Conservation (phyloP, 805 yeast species). For the Kodamaea leandrae region DNA sequence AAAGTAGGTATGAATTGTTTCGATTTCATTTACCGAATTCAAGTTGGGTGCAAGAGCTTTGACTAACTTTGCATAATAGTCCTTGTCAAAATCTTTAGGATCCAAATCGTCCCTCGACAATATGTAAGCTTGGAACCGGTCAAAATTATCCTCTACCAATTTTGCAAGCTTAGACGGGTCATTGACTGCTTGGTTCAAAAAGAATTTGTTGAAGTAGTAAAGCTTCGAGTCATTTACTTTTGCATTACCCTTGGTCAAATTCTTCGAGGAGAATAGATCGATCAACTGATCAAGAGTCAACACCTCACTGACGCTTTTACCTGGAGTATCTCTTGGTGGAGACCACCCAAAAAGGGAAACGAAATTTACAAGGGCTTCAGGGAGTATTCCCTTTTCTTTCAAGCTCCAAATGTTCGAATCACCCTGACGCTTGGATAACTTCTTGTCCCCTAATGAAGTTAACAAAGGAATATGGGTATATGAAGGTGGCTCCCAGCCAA, state of each 20-base stretch:
- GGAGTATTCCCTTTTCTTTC: conserved; percentile 61
- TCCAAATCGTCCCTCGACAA: conserved; percentile 1
- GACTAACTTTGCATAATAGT: conserved; percentile 41
- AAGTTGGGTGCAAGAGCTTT: conserved; percentile 47
- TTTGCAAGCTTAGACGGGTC: conserved; percentile 34
- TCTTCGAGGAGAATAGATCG: conserved; percentile 57
- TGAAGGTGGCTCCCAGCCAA: conserved; percentile 80
- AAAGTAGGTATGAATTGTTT: conserved; percentile 46
- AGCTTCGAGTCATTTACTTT: conserved; percentile 82
- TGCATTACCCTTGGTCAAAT: conserved; percentile 89
- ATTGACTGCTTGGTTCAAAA: conserved; percentile 46
- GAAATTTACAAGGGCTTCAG: conserved; percentile 86
- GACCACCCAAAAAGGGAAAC: conserved; percentile 95
- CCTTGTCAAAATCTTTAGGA: conserved; percentile 18
- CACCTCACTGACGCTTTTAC: conserved; percentile 51
- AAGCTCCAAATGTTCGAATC: conserved; percentile 69
- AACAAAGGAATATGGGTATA: conserved; percentile 89
- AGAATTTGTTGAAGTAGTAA: conserved; percentile 71
- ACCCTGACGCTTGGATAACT: conserved; percentile 82
- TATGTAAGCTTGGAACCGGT: conserved; percentile 16
- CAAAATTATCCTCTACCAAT: conserved; percentile 33
- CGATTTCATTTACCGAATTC: conserved; percentile 52
- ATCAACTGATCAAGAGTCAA: conserved; percentile 52
- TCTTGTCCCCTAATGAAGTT: conserved; percentile 69
- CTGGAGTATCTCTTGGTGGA: conserved; percentile 56